Conservation (phyloP, 2,329 filamentous ascomycete species). For the Fusarium pininemorale region DNA sequence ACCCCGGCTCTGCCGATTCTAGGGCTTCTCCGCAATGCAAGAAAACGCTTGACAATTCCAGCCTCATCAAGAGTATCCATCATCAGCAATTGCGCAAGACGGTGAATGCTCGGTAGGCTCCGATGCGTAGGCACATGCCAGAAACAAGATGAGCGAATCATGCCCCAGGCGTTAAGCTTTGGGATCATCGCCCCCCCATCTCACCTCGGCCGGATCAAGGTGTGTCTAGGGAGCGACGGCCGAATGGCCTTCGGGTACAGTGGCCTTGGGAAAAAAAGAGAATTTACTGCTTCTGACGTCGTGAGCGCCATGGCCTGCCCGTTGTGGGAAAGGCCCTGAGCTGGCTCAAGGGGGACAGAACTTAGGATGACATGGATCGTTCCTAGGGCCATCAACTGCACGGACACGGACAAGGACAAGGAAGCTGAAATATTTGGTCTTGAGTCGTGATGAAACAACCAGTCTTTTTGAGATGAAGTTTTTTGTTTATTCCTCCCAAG, state of each 20-base stretch:
- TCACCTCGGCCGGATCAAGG: slow-evolving; percentile 29
- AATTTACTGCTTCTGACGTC: slow-evolving; percentile 33
- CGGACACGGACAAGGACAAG: slow-evolving; percentile 29
- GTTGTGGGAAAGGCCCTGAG: slow-evolving; percentile 36
- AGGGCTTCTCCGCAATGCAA: slow-evolving; percentile 32
- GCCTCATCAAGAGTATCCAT: slow-evolving; percentile 21
- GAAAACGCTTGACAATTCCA: slow-evolving; percentile 18
- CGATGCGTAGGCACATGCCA: slow-evolving; percentile 18
- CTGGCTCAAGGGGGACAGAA: slow-evolving; percentile 37
- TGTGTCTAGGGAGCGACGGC: slow-evolving; percentile 20
- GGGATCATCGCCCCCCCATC: slow-evolving; percentile 4
- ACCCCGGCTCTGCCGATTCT: slow-evolving; percentile 33
- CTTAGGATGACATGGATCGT: slow-evolving; percentile 24
- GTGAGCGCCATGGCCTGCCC: slow-evolving; percentile 32
- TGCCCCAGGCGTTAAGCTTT: slow-evolving; percentile 33
- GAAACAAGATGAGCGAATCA: slow-evolving; percentile 25
- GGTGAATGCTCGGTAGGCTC: slow-evolving; percentile 27
- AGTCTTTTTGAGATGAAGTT: background rate
- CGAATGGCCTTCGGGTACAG: background rate
- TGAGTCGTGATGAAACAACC: slow-evolving; percentile 23
- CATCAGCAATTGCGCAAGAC: slow-evolving; percentile 16
- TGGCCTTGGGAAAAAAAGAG: background rate
- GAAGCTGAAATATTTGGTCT: slow-evolving; percentile 15
- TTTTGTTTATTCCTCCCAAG: background rate
- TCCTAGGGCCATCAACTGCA: slow-evolving; percentile 27